Evolutionary conservation across 176 grass and related monocot species (phyloP).

Genomic region (Rhynchospora tenuis): DNA sequence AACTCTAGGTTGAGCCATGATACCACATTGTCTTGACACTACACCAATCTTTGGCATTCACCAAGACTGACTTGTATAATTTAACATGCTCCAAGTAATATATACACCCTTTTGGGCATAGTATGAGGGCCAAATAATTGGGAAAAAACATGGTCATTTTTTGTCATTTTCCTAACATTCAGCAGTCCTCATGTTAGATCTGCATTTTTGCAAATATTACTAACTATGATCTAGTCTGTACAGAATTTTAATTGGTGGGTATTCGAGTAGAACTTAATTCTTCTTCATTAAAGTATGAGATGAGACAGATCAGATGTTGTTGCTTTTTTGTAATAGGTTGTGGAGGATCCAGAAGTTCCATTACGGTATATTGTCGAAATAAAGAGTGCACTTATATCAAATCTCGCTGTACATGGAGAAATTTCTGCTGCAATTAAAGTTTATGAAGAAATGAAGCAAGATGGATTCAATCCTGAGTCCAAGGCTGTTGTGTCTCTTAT

Average conservation of each 20-base stretch:
- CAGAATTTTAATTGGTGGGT: not conserved
- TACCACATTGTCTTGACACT: not conserved
- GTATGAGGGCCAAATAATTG: not conserved
- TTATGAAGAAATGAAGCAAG: slow-evolving; percentile 71
- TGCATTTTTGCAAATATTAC: not conserved
- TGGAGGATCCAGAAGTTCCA: slow-evolving; percentile 55
- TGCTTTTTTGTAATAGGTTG: slow-evolving; percentile 45
- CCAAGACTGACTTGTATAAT: not conserved
- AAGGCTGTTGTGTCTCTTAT: slow-evolving; percentile 64
- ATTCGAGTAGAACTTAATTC: not conserved
- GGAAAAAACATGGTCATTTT: not conserved
- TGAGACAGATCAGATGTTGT: not conserved
- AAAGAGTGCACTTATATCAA: slow-evolving; percentile 53
- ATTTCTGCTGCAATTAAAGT: slow-evolving; percentile 57
- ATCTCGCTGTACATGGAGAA: slow-evolving; percentile 67
- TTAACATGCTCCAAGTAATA: not conserved
- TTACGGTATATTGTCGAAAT: slow-evolving; percentile 45
- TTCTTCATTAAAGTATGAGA: not conserved
- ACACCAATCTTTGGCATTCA: not conserved
- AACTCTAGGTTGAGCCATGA: not conserved
- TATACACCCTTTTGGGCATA: not conserved
- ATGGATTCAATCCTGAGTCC: slow-evolving; percentile 44
- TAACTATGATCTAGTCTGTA: not conserved
- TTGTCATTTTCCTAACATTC: not conserved
- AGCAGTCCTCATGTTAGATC: not conserved